Conservation (phyloP, 805 yeast species). For the Pichia exigua region DNA sequence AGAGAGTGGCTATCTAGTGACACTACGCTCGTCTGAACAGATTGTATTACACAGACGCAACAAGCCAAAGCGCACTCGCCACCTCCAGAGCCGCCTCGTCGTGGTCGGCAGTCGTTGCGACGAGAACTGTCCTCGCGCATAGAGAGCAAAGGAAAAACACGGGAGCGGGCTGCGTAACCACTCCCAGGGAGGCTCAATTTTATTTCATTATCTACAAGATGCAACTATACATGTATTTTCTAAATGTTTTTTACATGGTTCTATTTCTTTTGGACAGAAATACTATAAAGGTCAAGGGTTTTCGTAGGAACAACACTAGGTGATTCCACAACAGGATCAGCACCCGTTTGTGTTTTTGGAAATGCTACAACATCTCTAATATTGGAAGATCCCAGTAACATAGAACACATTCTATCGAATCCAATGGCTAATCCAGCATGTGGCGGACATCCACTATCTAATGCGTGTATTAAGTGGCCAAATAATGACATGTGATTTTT, state of each 20-base stretch:
- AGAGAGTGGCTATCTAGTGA: background rate
- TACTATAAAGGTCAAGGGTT: slow-evolving; percentile 48
- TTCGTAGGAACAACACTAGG: slow-evolving; percentile 58
- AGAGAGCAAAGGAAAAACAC: background rate
- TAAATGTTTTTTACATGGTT: no score
- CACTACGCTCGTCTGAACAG: background rate
- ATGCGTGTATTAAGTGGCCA: slow-evolving; percentile 78
- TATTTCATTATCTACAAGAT: background rate
- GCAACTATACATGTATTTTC: background rate
- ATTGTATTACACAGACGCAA: background rate
- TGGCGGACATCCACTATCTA: slow-evolving; percentile 93
- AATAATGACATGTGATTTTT: slow-evolving; percentile 53
- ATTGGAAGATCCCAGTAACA: slow-evolving; percentile 68
- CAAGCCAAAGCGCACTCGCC: background rate
- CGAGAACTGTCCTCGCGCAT: background rate
- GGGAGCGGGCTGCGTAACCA: background rate
- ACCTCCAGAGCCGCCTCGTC: background rate
- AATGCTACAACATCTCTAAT: slow-evolving; percentile 93
- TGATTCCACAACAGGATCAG: slow-evolving; percentile 80
- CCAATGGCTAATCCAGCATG: slow-evolving; percentile 98
- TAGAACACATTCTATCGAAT: slow-evolving; percentile 86
- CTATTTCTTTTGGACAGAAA: slow-evolving; percentile 19
- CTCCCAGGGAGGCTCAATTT: background rate
- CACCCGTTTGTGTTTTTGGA: slow-evolving; percentile 86
- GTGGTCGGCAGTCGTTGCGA: background rate